These are phyloP conservation scores for Rubia peregrina DNA, from an alignment of 305 asterid species.

Conservation along the genomic window DNA sequence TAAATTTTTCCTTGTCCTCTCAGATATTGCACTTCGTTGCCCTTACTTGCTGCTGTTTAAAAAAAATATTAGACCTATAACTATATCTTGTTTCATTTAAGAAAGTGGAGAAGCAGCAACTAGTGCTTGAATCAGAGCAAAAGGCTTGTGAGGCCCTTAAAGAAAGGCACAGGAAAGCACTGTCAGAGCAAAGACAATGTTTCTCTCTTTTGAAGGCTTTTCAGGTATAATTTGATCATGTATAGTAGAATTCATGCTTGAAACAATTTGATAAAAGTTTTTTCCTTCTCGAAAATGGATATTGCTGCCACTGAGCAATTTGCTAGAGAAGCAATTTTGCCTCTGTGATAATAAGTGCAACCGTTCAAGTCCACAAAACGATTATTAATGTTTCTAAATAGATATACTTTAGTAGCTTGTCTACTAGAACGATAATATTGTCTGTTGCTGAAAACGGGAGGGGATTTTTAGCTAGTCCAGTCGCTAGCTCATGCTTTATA, in stretches of 20 bases:
- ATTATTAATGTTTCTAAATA: too few relatives aligned
- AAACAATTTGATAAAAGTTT: neutral
- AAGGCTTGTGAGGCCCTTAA: constrained; percentile 35
- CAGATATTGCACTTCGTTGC: too few relatives aligned
- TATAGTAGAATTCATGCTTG: neutral
- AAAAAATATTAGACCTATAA: neutral
- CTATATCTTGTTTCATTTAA: constrained; percentile 22
- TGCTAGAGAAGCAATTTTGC: neutral
- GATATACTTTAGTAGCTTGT: too few relatives aligned
- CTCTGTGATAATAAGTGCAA: neutral
- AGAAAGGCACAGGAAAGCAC: constrained; percentile 46
- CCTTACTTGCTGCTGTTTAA: too few relatives aligned
- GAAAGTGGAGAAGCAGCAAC: constrained; percentile 60
- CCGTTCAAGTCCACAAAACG: neutral
- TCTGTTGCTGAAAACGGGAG: neutral
- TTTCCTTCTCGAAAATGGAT: neutral
- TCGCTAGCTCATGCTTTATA: neutral
- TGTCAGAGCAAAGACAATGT: constrained; percentile 56
- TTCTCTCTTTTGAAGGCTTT: constrained; percentile 54
- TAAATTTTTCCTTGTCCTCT: neutral
- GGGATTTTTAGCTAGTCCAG: neutral
- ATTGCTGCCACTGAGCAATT: neutral
- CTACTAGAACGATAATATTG: too few relatives aligned
- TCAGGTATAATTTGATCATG: constrained; percentile 38
- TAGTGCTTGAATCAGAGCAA: constrained; percentile 38